Evolutionary conservation across 176 grass and related monocot species (phyloP).

Genomic region (Alloteropsis semialata): DNA sequence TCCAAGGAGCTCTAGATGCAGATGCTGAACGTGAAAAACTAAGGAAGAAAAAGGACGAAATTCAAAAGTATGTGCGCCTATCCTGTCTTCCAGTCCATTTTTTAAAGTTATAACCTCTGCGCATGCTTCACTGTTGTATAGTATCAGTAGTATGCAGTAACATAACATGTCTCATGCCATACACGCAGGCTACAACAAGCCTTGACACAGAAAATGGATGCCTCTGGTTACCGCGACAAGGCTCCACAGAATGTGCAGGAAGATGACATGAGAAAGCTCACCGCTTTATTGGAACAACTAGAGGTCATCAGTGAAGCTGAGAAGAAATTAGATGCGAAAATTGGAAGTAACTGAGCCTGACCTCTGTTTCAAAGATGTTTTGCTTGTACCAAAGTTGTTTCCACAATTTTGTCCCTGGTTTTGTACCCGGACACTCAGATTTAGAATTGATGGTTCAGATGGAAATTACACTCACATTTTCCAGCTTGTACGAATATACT

Average conservation of each 20-base stretch:
- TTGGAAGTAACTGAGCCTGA: not conserved
- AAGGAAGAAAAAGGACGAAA: too few relatives aligned
- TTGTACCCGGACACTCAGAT: not conserved
- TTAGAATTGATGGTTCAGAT: not conserved
- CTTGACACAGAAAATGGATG: slow-evolving; percentile 46
- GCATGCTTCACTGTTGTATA: not conserved
- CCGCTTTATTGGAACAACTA: slow-evolving; percentile 53
- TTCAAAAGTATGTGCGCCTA: slow-evolving; percentile 40
- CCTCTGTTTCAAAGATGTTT: not conserved
- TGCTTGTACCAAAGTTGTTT: not conserved
- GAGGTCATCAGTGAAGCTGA: too few relatives aligned
- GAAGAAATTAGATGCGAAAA: slow-evolving; percentile 37
- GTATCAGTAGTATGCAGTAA: too few relatives aligned
- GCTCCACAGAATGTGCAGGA: slow-evolving; percentile 58
- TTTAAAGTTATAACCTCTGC: not conserved
- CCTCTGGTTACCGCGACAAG: slow-evolving; percentile 63
- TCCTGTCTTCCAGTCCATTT: not conserved
- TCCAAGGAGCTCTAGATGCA: too few relatives aligned
- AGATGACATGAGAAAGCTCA: slow-evolving; percentile 67
- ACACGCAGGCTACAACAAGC: slow-evolving; percentile 43
- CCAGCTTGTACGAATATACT: not conserved
- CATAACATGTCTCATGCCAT: slow-evolving; percentile 12
- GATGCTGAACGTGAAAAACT: too few relatives aligned
- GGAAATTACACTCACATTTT: not conserved
- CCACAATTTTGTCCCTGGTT: not conserved